These are phyloP conservation scores for Hypoxylon cercidicola DNA, from an alignment of 495 filamentous ascomycete genomes.

Conservation along the genomic window DNA sequence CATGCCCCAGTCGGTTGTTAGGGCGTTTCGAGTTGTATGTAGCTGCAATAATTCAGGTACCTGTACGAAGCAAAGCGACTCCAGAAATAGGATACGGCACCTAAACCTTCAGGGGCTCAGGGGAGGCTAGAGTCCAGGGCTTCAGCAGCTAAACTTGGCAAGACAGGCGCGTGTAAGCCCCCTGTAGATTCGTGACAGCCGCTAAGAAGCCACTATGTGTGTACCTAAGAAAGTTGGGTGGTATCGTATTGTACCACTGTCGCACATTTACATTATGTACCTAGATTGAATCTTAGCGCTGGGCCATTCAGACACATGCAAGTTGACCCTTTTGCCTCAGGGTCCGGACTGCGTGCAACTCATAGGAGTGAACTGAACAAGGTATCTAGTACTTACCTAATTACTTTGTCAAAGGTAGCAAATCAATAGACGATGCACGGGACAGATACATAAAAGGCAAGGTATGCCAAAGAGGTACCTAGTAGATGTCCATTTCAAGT, in stretches of 20 bases:
- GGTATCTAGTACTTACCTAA: constrained; percentile 1
- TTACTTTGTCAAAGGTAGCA: constrained; percentile 1
- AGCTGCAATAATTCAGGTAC: constrained; percentile 27
- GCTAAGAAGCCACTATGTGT: constrained; percentile 11
- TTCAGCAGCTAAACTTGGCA: constrained; percentile 8
- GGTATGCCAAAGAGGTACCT: constrained; percentile 6
- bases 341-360: constrained; percentile 14
- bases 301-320: constrained; percentile 32
- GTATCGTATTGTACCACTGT: constrained; percentile 31
- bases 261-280: constrained; percentile 29
- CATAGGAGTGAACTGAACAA: constrained; percentile 23
- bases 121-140: constrained; percentile 15
- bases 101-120: constrained; percentile 7
- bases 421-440: not conserved
- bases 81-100: not conserved
- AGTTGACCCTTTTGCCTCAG: constrained; percentile 23
- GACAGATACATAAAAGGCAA: not conserved
- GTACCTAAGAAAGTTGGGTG: not conserved
- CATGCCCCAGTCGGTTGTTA: constrained; percentile 29
- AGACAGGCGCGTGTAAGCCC: not conserved
- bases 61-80: constrained; percentile 19
- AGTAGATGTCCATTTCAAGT: constrained; percentile 13
- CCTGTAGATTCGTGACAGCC: constrained; percentile 23
- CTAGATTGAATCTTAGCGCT: constrained; percentile 41
- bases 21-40: constrained; percentile 41